Evolutionary conservation across 2,329 filamentous ascomycete genomes (phyloP), one percentile per base, ranked within the genome.

Genomic region (Colletotrichum truncatum): DNA sequence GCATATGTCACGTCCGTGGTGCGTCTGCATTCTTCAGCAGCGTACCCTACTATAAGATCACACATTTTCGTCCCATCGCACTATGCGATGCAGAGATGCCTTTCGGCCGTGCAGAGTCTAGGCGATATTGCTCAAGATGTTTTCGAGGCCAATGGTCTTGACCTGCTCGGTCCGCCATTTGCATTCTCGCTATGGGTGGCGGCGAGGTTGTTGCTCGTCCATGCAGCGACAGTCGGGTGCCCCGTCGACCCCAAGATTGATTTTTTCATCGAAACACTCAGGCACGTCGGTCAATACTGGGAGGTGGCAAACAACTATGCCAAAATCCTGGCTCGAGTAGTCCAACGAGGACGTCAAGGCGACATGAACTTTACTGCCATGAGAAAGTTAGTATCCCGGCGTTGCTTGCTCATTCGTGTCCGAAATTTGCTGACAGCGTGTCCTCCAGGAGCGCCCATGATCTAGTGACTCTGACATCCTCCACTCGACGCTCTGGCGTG

Each of bases 141-240:
- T 0, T 76, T 79, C 16, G 80, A 82, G 56, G 80, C 79, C 4
- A 77, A 80, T 43, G 79, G 79, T 0, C 64, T 82, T 12, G 79
- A 82, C 39, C 74, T 81, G 1, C 73, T 82, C 0, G 80, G 80
- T 0, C 80, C 80, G 0, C 80, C 80, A 0, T 82, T 82, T 67
- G 79, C 80, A 0, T 81, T 82, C n/a, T 76, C 79, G 0, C 74
- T 82, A 0, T 82, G 80, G 80, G 78, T 81, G 2, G 79, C 79
- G 3, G 80, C 78, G 1, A 70, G 80, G 12, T 48, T 82, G 5
- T 67, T 82, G 9, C 61, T 82, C 9, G 78, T 82, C 5, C 78
- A 82, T 46, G 78, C 80, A 1, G 78, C 80, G 2, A 76, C 77
- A 0, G 73, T 76, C 2, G 77, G 78, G 3, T 74, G 75, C 14